Percentiles rank a stretch among this genome's conserved stretches.
These are phyloP conservation scores for Priceomyces fermenticarens DNA, from an alignment of 805 yeast genomes.

Conservation along the genomic window DNA sequence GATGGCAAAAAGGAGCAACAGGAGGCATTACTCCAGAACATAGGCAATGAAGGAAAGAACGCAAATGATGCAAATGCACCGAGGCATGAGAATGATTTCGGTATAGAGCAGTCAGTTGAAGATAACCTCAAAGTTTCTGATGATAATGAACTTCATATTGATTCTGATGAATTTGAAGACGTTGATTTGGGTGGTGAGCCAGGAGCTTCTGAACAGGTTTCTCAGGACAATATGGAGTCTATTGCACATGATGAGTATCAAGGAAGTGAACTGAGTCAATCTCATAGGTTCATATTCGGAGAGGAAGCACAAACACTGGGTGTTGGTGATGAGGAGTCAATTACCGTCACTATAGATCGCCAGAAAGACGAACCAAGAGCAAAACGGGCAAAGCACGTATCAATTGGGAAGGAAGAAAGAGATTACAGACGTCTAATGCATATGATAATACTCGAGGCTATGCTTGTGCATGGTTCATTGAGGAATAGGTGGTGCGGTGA, in stretches of 20 bases:
- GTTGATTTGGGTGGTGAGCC: constrained; percentile 16
- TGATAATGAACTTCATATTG: constrained; percentile 8
- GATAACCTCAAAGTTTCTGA: constrained; percentile 38
- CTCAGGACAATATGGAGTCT: neutral
- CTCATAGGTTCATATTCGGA: neutral
- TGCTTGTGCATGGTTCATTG: constrained; percentile 64
- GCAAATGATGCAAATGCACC: neutral
- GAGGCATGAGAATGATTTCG: neutral
- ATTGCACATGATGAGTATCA: too few relatives aligned
- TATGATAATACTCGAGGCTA: constrained; percentile 51
- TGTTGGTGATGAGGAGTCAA: constrained; percentile 8
- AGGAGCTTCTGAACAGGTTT: too few relatives aligned
- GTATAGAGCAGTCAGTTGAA: neutral
- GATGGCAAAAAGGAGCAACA: neutral
- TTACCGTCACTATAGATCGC: constrained; percentile 13
- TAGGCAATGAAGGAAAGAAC: constrained; percentile 13
- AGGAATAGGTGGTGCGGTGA: constrained; percentile 77
- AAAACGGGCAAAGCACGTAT: constrained; percentile 22
- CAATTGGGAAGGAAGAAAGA: constrained; percentile 56
- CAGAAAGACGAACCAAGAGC: constrained; percentile 15
- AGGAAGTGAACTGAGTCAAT: too few relatives aligned
- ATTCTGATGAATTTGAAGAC: constrained; percentile 28
- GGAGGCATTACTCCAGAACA: constrained; percentile 1
- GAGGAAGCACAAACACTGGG: neutral
- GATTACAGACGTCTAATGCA: constrained; percentile 53